phyloP scores from a whole-genome alignment of 2,329 filamentous ascomycete species.

The Colletotrichum trifolii region DNA sequence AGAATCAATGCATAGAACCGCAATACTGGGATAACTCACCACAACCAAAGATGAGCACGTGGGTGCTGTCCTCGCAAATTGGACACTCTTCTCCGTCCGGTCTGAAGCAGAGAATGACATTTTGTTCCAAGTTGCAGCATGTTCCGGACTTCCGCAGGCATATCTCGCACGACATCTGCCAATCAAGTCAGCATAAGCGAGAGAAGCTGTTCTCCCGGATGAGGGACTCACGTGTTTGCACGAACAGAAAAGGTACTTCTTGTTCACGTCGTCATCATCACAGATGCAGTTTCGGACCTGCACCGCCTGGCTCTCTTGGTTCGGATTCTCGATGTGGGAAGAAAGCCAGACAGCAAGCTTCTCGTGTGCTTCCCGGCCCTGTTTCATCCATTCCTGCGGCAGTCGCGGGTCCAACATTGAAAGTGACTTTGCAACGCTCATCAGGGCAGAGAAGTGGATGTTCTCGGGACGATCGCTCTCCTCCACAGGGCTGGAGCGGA shows the following conservation, averaged over 20 bases:
- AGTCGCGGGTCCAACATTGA: background rate
- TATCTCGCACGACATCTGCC: conserved; percentile 5
- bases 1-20: background rate
- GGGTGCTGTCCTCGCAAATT: conserved; percentile 5
- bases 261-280: background rate
- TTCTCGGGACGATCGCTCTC: background rate
- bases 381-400: background rate
- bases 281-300: conserved; percentile 3
- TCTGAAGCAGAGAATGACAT: conserved; percentile 3
- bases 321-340: background rate
- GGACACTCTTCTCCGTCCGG: conserved; percentile 5
- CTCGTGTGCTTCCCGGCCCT: conserved; percentile 1
- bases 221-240: conserved; percentile 12
- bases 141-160: conserved; percentile 2
- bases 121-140: conserved; percentile 6
- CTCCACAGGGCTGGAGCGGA: too few relatives aligned
- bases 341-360: conserved; percentile 3
- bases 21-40: background rate
- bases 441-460: background rate
- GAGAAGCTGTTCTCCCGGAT: background rate
- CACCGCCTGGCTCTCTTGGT: background rate
- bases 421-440: conserved; percentile 5
- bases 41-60: conserved; percentile 8
- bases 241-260: conserved; percentile 1
- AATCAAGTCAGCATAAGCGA: background rate